Base-by-base conservation (phyloP, 179 eudicot species). In the Heliamphora pulchella region DNA sequence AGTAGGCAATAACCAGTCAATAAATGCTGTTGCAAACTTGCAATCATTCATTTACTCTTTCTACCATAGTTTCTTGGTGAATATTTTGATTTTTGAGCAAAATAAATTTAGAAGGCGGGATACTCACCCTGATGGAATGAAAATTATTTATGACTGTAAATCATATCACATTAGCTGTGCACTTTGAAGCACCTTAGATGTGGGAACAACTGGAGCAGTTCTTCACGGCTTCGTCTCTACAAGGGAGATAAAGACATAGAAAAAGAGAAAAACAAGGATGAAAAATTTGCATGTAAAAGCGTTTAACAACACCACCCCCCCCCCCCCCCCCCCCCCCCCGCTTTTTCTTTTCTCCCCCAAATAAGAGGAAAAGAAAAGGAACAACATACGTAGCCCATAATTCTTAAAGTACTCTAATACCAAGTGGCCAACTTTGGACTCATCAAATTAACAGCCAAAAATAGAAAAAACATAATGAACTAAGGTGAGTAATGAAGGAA, bases 121-220 rank as follows among this genome's bases (percentile, higher is more conserved):
- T 53, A 17, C 65, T 55, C 7, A 75, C 64, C 10, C 5, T 15
- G 65, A 75, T 8, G 53, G 17, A 41, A 39, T 65, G 13, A 57
- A 13, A 31, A 41, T 75, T 13, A 43, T 57, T 57, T 53, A 73
- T 47, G 20, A 46, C 51, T 17, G 41, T 46, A 55, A 39, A 68
- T 18, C 73, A 65, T 51, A 69, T 57, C 17, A 20, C 17, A 68
- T 83, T 79, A 94, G 88, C 97, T 93, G 86, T 94, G 98, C 80
- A 94, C 97, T 88, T 94, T 94, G 81, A 94, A 93, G 87, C 97
- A 91, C 75, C 71, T 75, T 39, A 94, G 81, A 82, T 80, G 82
- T 5, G 98, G 97, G 80, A 94, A 94, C 81, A 93, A 3, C 73
- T 86, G 89, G 70, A 94, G 92, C 78, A 94, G 89, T 79, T 94